A percentile compares a stretch with the other conserved stretches of the same genome.
Evolutionary conservation across 2,329 filamentous ascomycete genomes (phyloP).

Genomic region (Colletotrichum sp.): DNA sequence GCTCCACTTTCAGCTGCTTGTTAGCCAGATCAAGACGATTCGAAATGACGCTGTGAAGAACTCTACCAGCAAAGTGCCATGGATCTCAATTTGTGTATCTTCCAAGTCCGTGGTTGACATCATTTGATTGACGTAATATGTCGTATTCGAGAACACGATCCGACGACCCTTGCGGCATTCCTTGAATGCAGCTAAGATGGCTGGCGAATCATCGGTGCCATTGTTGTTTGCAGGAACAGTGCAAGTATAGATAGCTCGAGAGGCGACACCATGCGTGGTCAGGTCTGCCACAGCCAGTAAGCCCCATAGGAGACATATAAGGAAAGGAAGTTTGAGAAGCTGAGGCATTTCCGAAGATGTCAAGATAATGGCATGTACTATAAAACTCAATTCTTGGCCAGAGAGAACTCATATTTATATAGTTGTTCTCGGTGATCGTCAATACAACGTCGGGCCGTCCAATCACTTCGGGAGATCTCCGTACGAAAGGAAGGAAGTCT

Average conservation of each 20-base stretch:
- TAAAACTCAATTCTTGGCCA: too few species aligned
- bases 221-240: background rate
- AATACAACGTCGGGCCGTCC: accelerated
- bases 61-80: background rate
- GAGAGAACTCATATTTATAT: background rate
- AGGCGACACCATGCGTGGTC: background rate
- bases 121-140: background rate
- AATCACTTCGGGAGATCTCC: background rate
- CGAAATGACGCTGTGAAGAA: too few species aligned
- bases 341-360: accelerated
- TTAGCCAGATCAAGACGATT: background rate
- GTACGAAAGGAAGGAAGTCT: background rate
- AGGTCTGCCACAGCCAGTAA: background rate
- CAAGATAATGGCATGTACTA: background rate
- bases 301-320: background rate
- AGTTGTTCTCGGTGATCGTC: background rate
- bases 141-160: background rate
- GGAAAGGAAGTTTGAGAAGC: background rate
- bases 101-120: background rate
- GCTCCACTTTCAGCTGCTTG: background rate
- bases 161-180: background rate
- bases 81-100: background rate
- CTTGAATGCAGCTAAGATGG: background rate
- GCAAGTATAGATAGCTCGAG: background rate
- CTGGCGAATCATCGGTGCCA: background rate